phyloP scores from a whole-genome alignment of 1,139 yeast species.

The Diutina rugosa region DNA sequence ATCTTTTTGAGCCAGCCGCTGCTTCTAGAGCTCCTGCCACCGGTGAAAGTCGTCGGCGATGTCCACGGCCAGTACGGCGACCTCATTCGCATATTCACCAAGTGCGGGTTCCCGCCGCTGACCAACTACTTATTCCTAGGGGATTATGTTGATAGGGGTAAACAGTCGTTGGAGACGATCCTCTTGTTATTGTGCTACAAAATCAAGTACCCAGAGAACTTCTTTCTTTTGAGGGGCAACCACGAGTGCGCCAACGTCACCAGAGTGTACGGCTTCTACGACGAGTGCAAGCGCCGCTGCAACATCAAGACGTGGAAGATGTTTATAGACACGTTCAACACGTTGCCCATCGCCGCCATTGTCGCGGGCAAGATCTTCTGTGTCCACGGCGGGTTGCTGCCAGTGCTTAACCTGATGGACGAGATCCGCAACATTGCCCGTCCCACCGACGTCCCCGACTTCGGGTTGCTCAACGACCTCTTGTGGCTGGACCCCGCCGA shows the following conservation, averaged over 20 bases:
- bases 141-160: constrained; percentile 95
- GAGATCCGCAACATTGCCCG: constrained; percentile 85
- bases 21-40: constrained; percentile 77
- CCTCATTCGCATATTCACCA: constrained; percentile 77
- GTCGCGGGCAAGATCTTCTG: constrained; percentile 95
- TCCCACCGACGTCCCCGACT: constrained; percentile 96
- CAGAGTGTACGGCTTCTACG: constrained; percentile 90
- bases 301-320: constrained; percentile 89
- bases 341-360: constrained; percentile 88
- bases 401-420: constrained; percentile 81
- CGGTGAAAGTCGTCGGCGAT: constrained; percentile 95
- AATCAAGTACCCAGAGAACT: constrained; percentile 93
- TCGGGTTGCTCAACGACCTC: constrained; percentile 81
- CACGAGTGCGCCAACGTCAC: constrained; percentile 97
- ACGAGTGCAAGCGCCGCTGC: constrained; percentile 84
- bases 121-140: constrained; percentile 87
- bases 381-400: constrained; percentile 94
- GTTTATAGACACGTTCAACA: constrained; percentile 87
- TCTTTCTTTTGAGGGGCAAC: constrained; percentile 83
- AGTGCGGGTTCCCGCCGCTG: constrained; percentile 97
- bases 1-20: constrained; percentile 84
- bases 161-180: constrained; percentile 86
- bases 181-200: constrained; percentile 76
- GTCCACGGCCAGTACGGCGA: constrained; percentile 96
- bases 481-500: constrained; percentile 97